Base-by-base conservation (phyloP, 108 stramenopile genomes). In the Nitzschia sp. region DNA sequence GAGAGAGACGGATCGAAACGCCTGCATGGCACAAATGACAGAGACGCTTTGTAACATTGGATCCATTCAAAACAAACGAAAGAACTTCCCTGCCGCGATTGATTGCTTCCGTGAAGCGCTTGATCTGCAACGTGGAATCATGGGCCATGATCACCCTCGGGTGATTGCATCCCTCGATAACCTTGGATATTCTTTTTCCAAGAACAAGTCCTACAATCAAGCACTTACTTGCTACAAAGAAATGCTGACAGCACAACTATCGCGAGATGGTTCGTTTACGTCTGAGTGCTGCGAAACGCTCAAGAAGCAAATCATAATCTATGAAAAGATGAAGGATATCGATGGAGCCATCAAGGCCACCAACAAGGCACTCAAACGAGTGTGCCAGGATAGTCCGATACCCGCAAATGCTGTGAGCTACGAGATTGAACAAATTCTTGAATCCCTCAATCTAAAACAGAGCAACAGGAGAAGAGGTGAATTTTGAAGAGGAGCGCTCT, bases 1-100 rank as follows among this genome's bases (percentile, higher is more conserved):
- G 35, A 45, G 11, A 15, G 74, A 58, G 41, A 44, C 52, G 5
- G 64, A 70, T 45, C 58, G 69, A 3, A 67, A 73, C 36, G 30
- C 58, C 16, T 73, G 71, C 52, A 71, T 71, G 77, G 48, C 54
- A 17, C 72, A 82, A 62, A 36, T 77, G 29, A 68, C 78, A 1
- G 82, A 83, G 30, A 70, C 66, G 3, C 58, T 83, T 11, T 78
- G 82, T 35, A 83, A 78, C 69, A 66, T 83, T 63, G 82, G 82
- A 2, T 73, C 71, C 27, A 75, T 79, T n/a, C 59, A 73, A 33
- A 75, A 72, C 50, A 69, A 68, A 44, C 78, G 73, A 33, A 83
- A 83, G 48, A 58, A 66, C 29, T 79, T 60, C 53, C 53, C 58
- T 1, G 69, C 57, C 21, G 82, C 82, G 6, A 76, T 76, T 52